Base-by-base conservation (phyloP, 2,329 filamentous ascomycete genomes). In the Microsporum ferrugineum region DNA sequence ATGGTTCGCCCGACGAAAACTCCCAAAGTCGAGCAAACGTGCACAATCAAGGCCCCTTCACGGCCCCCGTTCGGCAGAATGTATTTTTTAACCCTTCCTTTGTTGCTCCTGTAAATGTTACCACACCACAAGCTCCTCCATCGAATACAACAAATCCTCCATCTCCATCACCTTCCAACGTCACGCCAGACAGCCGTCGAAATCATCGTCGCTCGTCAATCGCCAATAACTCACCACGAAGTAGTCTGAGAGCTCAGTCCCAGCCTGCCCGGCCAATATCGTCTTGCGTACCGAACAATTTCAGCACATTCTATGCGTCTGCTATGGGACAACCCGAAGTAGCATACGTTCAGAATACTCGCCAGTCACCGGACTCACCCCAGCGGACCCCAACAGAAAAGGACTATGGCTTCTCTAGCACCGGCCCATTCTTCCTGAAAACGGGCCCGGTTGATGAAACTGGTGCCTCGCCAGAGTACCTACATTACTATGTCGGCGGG, bases 201-300 rank as follows among this genome's bases (percentile, higher is more conserved):
- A 77, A 72, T 62, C 72, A 73, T 38, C 74, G 78, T 51, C 72
- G 77, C 59, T 75, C 76, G 10, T 79, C 77, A 2, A 70, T 74
- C 60, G 72, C 72, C 10, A 76, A 75, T 60, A 72, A 71, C 6
- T 75, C 75, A 23, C 72, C 76, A 2, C 73, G 72, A 38, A 71
- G 71, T 34, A 76, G 73, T 27, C 63, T 78, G 34, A 70, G 77
- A 60, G 77, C 77, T n/a, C 77, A 79, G 29, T 79, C 77, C n/a
- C 77, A 79, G 61, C 77, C 77, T 59, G 76, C 77, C n/a, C 71
- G 77, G 29, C 68, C 74, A n/a, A 65, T 77, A 17, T 72, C 74
- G 2, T 10, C 55, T 2, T 39, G 36, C n/a, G 23, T 57, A n/a
- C 58, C 73, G 74, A 31, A 67, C 69, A 2, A 66, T 64, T 47